Percentiles rank a stretch among this genome's conserved stretches.
Conservation (phyloP, 257 asterid genomes). For the Scutellaria minor region DNA sequence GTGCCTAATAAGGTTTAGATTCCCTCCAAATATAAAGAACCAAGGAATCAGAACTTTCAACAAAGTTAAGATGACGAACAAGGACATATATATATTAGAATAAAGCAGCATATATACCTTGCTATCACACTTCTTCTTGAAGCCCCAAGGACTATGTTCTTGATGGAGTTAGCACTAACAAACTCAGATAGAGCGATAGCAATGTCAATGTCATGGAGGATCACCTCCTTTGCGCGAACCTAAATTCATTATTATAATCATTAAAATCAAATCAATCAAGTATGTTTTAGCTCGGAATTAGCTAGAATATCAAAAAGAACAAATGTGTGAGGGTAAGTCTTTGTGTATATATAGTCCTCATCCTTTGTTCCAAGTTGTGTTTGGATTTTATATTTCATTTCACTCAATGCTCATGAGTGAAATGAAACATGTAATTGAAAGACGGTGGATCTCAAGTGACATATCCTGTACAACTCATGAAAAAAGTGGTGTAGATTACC, state of each 20-base stretch:
- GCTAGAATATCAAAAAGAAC: conserved; percentile 1
- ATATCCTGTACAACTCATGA: neutral
- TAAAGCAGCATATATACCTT: conserved; percentile 44
- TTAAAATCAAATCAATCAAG: neutral
- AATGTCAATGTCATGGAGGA: conserved; percentile 54
- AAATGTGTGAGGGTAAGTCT: neutral
- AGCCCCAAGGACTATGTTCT: conserved; percentile 64
- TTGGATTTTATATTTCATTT: neutral
- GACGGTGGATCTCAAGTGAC: no score
- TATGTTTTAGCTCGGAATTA: neutral
- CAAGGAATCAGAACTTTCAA: neutral
- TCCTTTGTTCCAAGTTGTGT: neutral
- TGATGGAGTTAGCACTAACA: conserved; percentile 48
- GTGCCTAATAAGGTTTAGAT: neutral
- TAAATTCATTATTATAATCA: conserved; percentile 29
- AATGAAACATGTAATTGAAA: neutral
- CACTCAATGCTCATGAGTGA: neutral
- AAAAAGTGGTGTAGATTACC: conserved; percentile 44
- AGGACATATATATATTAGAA: neutral
- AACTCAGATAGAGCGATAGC: conserved; percentile 56
- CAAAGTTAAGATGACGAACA: neutral
- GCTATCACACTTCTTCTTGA: conserved; percentile 60
- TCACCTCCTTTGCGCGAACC: conserved; percentile 72
- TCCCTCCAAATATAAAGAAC: neutral
- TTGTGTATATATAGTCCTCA: neutral